These are phyloP conservation scores for Xylariomycetidae sp. DNA, from an alignment of 2,329 filamentous ascomycete genomes.

Conservation along the genomic window DNA sequence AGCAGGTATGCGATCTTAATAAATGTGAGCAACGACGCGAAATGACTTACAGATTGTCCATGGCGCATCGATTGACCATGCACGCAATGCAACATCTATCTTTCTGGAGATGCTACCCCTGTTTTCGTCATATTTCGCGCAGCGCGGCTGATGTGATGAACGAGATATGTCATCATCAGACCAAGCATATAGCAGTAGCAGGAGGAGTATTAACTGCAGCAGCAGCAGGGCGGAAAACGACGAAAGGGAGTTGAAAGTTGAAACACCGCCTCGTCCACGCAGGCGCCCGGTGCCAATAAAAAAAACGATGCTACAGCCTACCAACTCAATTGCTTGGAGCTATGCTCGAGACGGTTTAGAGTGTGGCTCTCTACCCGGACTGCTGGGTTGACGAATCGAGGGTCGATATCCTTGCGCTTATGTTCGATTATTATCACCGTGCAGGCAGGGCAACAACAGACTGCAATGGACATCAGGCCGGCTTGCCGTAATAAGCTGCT, in stretches of 20 bases:
- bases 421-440: background rate
- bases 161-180: conserved; percentile 7
- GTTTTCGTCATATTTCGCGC: conserved; percentile 13
- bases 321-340: no score
- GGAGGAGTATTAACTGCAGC: no score
- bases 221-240: no score
- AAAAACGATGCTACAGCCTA: no score
- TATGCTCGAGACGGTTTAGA: conserved; percentile 24
- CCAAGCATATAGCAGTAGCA: conserved; percentile 10
- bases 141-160: conserved; percentile 15
- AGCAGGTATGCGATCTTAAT: no score
- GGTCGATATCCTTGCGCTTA: conserved; percentile 23
- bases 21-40: no score
- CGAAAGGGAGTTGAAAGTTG: no score
- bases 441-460: background rate
- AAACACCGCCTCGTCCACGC: conserved; percentile 12
- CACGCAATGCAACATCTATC: no score
- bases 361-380: conserved; percentile 24
- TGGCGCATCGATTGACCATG: no score
- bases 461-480: background rate
- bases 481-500: no score
- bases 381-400: conserved; percentile 23
- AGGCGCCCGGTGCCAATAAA: conserved; percentile 10
- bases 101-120: no score
- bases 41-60: no score